These are phyloP conservation scores for Fusarium sacchari DNA, from an alignment of 2,329 filamentous ascomycete genomes.

Conservation along the genomic window DNA sequence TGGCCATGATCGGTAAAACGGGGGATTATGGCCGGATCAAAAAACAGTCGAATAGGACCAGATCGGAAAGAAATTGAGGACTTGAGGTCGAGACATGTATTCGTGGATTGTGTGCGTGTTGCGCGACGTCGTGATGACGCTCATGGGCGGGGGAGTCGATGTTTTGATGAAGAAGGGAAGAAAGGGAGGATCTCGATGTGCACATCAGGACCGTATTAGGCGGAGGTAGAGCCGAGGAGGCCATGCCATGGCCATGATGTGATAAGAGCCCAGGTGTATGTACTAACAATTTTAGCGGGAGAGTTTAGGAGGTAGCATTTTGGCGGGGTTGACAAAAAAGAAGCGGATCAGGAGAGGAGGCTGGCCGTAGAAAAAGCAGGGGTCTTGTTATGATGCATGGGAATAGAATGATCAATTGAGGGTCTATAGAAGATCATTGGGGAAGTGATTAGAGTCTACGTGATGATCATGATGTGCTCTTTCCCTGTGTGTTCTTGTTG, in stretches of 20 bases:
- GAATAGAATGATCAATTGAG: conserved; percentile 16
- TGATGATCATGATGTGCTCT: neutral
- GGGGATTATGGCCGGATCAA: neutral
- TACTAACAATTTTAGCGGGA: conserved; percentile 27
- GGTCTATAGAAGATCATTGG: neutral
- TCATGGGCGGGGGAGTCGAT: conserved; percentile 17
- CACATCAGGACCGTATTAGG: conserved; percentile 25
- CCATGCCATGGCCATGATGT: conserved; percentile 21
- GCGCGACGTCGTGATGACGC: conserved; percentile 35
- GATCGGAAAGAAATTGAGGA: conserved; percentile 6
- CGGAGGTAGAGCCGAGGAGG: conserved; percentile 18
- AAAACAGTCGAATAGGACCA: conserved; percentile 11
- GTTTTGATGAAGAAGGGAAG: conserved; percentile 9
- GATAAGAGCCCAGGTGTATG: conserved; percentile 9
- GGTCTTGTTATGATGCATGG: neutral
- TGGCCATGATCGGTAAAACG: conserved; percentile 30
- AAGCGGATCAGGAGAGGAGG: conserved; percentile 21
- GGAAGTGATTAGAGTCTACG: neutral
- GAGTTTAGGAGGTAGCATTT: conserved; percentile 18
- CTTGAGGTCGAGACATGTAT: conserved; percentile 26
- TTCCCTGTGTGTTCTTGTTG: neutral
- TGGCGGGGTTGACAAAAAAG: conserved; percentile 41
- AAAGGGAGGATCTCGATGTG: conserved; percentile 35
- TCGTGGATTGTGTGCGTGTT: conserved; percentile 10
- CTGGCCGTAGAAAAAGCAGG: conserved; percentile 8